These are phyloP conservation scores for Plasmodium gonderi DNA, from an alignment of 169 alveolate species.

Conservation along the genomic window DNA sequence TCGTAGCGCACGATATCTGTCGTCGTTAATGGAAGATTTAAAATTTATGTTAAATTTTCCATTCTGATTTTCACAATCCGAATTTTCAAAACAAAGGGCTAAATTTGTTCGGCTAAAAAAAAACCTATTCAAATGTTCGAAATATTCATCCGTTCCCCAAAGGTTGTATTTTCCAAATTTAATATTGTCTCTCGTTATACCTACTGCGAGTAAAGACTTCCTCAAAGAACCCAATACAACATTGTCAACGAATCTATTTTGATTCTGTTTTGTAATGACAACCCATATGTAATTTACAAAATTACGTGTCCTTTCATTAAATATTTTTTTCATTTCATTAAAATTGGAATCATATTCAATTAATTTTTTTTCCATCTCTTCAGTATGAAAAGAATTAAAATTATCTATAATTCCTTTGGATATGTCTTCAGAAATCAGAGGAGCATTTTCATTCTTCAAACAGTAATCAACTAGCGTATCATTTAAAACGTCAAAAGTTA, in stretches of 20 bases:
- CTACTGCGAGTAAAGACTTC: background rate
- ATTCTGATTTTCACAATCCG: background rate
- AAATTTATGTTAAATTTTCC: conserved; percentile 5
- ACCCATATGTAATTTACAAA: conserved; percentile 36
- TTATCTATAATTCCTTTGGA: background rate
- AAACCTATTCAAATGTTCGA: background rate
- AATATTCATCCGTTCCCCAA: conserved; percentile 1
- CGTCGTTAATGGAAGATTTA: background rate
- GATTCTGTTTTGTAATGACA: background rate
- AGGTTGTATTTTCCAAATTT: background rate
- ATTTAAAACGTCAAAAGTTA: conserved; percentile 6
- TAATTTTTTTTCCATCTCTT: background rate
- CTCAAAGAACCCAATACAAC: background rate
- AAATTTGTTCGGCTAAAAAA: background rate
- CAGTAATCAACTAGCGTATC: conserved; percentile 23
- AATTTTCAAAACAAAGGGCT: conserved; percentile 19
- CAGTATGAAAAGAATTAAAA: conserved; percentile 1
- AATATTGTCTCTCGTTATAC: conserved; percentile 2
- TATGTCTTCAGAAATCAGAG: background rate
- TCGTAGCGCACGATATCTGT: background rate
- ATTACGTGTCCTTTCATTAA: background rate
- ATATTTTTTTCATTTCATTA: background rate
- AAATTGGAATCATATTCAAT: background rate
- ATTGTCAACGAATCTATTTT: background rate
- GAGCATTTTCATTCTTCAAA: background rate